Evolutionary conservation across 176 grass and related monocot species (phyloP), one percentile per base, ranked within the genome.

Genomic region (Musa acuminata): DNA sequence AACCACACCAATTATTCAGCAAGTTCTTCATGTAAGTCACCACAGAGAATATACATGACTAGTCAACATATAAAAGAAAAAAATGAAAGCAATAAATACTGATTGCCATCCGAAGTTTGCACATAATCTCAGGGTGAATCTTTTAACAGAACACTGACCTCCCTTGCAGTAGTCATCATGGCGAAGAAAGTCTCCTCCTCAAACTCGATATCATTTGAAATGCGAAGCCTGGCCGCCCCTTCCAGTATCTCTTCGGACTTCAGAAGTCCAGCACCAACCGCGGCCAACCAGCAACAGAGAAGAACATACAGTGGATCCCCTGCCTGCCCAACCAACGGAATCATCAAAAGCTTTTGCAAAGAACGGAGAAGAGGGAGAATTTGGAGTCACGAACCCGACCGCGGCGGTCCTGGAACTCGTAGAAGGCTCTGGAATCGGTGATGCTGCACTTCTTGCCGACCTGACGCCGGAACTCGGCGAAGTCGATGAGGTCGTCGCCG

Each of bases 151-250:
- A 26, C 9, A 63, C 55, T 65, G 83, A 93, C 87, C 90, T 91
- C 90, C 68, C 65, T 98, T 8, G 88, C 94, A 53, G 65, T 54
- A 69, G 80, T 89, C 94, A 98, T 98, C 80, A 84, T 85, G 11
- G 87, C 86, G 62, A 98, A 83, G 81, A 91, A 98, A 1, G 94
- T 98, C 77, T 98, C 94, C 84, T 98, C 94, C 72, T 89, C 94
- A 72, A 91, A 98, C 71, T 98, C 88, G 75, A 98, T 93, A 66
- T 98, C 90, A 69, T 98, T 93, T n/a, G 90, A 93, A 53, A 98
- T 88, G 67, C 94, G 94, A 80, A 98, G 94, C 16, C 94, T 85
- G 11, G 94, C 82, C 21, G 85, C 93, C 65, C 93, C 93, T 90
- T 97, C 93, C 80, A 84, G 83, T 72, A 97, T 93, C 75, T 98